A percentile compares a stretch with the other conserved stretches of the same genome.
Evolutionary conservation across 257 asterid species (phyloP).

Genomic region (Solanum chiquidenum): DNA sequence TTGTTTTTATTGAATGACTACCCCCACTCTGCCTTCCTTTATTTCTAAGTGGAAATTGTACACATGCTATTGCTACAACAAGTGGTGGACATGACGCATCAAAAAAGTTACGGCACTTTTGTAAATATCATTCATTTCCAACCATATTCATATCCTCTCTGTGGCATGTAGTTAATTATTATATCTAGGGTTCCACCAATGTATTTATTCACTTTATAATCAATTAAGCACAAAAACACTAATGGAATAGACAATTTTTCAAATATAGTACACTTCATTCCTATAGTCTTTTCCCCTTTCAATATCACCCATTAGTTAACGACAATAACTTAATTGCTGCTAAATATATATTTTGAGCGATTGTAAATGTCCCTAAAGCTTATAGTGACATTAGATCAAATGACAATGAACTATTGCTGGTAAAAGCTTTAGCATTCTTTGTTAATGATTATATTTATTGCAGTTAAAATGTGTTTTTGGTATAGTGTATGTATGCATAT

Average conservation of each 20-base stretch:
- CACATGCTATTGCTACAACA: neutral
- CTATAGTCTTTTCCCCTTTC: neutral
- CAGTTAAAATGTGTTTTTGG: fast-evolving
- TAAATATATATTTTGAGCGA: no score
- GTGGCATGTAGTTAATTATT: neutral
- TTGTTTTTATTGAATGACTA: neutral
- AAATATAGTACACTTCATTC: neutral
- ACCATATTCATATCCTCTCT: neutral
- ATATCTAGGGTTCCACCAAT: neutral
- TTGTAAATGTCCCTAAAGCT: no score
- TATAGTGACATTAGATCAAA: no score
- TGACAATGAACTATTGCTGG: fast-evolving
- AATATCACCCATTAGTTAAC: neutral
- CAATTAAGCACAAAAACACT: neutral
- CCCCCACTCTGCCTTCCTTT: neutral
- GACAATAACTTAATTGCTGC: no score
- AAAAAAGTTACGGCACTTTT: neutral
- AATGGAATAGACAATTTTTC: neutral
- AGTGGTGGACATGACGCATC: neutral
- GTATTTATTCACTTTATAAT: neutral
- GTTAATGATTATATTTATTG: neutral
- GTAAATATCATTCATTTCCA: neutral
- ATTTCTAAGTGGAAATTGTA: neutral
- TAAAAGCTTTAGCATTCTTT: no score
- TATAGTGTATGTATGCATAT: neutral